Evolutionary conservation across 2,329 filamentous ascomycete genomes (phyloP).

Genomic region (Colletotrichum karsti): DNA sequence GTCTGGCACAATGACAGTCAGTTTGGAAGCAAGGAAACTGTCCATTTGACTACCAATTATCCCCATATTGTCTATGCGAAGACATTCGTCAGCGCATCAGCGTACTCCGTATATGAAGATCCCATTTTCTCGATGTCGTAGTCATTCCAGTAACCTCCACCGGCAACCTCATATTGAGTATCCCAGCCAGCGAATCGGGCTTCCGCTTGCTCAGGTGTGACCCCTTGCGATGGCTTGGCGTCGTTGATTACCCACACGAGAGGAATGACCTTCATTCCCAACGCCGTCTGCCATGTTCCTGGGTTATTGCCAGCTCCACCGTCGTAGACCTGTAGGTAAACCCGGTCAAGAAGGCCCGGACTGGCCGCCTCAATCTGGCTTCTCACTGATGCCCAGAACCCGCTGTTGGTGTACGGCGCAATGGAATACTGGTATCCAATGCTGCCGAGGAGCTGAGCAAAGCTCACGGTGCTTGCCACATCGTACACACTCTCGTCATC

Average conservation of each 20-base stretch:
- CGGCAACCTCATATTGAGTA: constrained; percentile 39
- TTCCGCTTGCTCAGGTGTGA: constrained; percentile 44
- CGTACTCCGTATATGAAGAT: constrained; percentile 45
- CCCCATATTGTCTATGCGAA: constrained; percentile 31
- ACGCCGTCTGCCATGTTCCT: constrained; percentile 42
- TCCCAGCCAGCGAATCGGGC: constrained; percentile 45
- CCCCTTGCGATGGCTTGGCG: constrained; percentile 50
- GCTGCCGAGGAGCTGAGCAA: constrained; percentile 49
- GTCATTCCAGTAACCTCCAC: constrained; percentile 55
- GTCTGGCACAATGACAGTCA: neutral
- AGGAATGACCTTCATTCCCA: constrained; percentile 51
- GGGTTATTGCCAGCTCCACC: constrained; percentile 52
- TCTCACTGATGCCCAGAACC: constrained; percentile 45
- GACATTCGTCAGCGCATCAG: constrained; percentile 32
- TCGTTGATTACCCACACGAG: constrained; percentile 55
- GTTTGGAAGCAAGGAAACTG: neutral
- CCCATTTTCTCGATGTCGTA: constrained; percentile 55
- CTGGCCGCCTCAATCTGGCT: constrained; percentile 39
- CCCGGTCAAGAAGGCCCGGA: constrained; percentile 44
- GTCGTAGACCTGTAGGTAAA: constrained; percentile 55
- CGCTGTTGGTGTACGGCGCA: constrained; percentile 49
- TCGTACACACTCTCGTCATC: constrained; percentile 55
- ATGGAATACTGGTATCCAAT: constrained; percentile 53
- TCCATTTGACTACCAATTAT: neutral
- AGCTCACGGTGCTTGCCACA: constrained; percentile 48